phyloP scores from a whole-genome alignment of 768 basidiomycete genomes.

The Lentinula boryana region DNA sequence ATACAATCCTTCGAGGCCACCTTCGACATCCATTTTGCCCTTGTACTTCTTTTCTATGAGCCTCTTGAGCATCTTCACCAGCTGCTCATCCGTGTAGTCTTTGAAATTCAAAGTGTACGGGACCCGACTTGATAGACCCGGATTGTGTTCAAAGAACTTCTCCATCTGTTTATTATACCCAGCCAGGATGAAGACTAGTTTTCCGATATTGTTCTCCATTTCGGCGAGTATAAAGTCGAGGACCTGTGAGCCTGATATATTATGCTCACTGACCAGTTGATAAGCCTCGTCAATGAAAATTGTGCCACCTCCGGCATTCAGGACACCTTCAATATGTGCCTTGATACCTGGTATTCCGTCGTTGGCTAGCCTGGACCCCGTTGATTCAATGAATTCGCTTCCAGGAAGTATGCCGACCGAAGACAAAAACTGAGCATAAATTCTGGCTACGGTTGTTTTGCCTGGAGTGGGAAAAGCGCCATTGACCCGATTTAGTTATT shows the following conservation, averaged over 20 bases:
- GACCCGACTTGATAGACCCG: slow-evolving; percentile 63
- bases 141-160: slow-evolving; percentile 72
- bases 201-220: slow-evolving; percentile 67
- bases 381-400: slow-evolving; percentile 52
- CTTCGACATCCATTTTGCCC: slow-evolving; percentile 30
- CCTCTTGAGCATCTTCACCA: slow-evolving; percentile 31
- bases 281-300: slow-evolving; percentile 74
- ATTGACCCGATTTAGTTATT: background rate
- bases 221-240: slow-evolving; percentile 68
- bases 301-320: slow-evolving; percentile 52
- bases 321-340: slow-evolving; percentile 34
- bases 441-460: slow-evolving; percentile 64
- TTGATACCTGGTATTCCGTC: slow-evolving; percentile 51
- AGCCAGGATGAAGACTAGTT: slow-evolving; percentile 62
- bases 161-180: slow-evolving; percentile 74
- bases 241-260: slow-evolving; percentile 46
- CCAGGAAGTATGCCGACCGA: slow-evolving; percentile 52
- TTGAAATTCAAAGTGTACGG: slow-evolving; percentile 53
- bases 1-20: slow-evolving; percentile 30
- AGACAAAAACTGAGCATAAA: slow-evolving; percentile 56
- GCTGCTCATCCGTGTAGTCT: slow-evolving; percentile 43
- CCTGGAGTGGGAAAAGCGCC: slow-evolving; percentile 26
- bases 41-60: slow-evolving; percentile 28
- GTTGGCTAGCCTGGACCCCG: slow-evolving; percentile 51
- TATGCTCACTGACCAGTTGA: slow-evolving; percentile 47